Base-by-base conservation (phyloP, 2,329 filamentous ascomycete species). In the Fusarium brachygibbosum region DNA sequence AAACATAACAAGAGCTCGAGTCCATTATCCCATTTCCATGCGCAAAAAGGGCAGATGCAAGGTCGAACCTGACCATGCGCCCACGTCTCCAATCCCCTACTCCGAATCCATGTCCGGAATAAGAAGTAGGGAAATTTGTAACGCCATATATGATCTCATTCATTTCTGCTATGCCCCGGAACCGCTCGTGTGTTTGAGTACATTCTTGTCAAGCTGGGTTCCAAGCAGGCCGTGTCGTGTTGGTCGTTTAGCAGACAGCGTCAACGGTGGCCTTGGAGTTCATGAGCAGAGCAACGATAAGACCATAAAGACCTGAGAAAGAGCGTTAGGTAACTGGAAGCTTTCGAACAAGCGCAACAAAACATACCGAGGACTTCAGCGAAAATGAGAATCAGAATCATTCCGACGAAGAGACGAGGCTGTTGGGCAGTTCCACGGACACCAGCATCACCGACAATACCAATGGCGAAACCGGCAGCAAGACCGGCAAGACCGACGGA, bases 301-400 rank as follows among this genome's bases (percentile, higher is more conserved):
- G 88, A 82, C 96, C 96, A 86, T 99, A 99, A 63, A 99, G 93
- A 96, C 95, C 93, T 96, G 68, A 13, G 28, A 3, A 44, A 13
- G 23, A 19, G 50, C 35, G 51, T 79, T 66, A 80, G 78, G 56
- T 31, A 54, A 13, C 9, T 17, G 12, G 5, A 29, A 25, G 28
- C 13, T 21, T 23, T 3, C 6, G 28, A 19, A 4, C 35, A 8
- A 64, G 71, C 28, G 25, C 28, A 41, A 12, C 28, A 29, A 23
- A 29, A 85, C 91, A 69, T 86, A 96, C 94, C 94, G 91, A 98
- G 85, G 75, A 98, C 94, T 95, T 98, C 94, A 75, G 94, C 94
- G 88, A 97, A 98, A 95, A 98, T 98, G 84, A 98, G 93, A 86
- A 98, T 98, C 81, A 98, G 83, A 83, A 98, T 97, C 94, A 98